These are phyloP conservation scores for Prillingera fragicola DNA, from an alignment of 1,284 basidiomycete species.

Conservation along the genomic window DNA sequence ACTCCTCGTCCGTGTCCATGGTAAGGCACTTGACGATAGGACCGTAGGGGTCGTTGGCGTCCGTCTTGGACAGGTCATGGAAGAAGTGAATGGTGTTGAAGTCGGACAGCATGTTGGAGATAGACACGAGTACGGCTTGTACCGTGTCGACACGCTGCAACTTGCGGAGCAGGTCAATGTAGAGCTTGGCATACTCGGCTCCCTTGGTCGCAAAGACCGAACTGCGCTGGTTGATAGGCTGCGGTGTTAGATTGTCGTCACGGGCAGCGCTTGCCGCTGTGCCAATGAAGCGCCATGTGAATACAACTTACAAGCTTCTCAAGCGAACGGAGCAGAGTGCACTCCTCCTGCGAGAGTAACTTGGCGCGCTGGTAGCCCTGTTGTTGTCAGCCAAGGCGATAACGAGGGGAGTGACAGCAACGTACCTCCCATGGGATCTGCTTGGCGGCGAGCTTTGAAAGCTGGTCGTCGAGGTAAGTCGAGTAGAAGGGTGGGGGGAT, in stretches of 20 bases:
- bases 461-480: slow-evolving; percentile 77
- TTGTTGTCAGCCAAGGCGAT: slow-evolving; percentile 2
- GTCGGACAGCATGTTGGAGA: slow-evolving; percentile 74
- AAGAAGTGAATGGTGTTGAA: slow-evolving; percentile 58
- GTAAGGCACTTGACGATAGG: slow-evolving; percentile 80
- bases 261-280: background rate
- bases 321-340: slow-evolving; percentile 82
- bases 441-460: slow-evolving; percentile 79
- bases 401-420: background rate
- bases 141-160: slow-evolving; percentile 88
- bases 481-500: slow-evolving; percentile 74
- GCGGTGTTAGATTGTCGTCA: background rate
- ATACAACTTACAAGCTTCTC: slow-evolving; percentile 56
- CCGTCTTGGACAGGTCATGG: slow-evolving; percentile 34
- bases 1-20: slow-evolving; percentile 71
- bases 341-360: slow-evolving; percentile 80
- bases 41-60: slow-evolving; percentile 72
- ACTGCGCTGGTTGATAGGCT: slow-evolving; percentile 66
- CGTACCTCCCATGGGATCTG: slow-evolving; percentile 93
- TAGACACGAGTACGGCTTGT: slow-evolving; percentile 84
- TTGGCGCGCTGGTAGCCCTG: slow-evolving; percentile 93
- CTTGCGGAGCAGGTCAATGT: slow-evolving; percentile 86
- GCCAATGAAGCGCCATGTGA: too few relatives aligned
- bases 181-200: slow-evolving; percentile 76
- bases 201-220: slow-evolving; percentile 72